Percentiles rank a stretch among this genome's conserved stretches.
Conservation (phyloP, 1,284 basidiomycete species). For the Anthracocystis panici-leucophaei region DNA sequence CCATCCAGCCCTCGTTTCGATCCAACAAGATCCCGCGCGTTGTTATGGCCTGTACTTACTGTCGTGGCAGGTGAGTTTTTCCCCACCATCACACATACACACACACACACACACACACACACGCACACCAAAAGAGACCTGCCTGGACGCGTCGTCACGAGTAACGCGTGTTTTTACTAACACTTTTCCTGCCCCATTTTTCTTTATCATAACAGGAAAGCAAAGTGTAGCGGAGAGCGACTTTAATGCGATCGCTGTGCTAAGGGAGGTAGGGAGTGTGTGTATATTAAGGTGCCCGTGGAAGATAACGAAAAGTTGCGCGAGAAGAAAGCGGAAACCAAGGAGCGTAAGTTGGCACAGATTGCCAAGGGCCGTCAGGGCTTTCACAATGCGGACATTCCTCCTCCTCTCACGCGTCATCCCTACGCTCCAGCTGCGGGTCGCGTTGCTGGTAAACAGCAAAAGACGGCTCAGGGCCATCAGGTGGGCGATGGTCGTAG, state of each 20-base stretch:
- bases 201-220: not conserved
- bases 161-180: not conserved
- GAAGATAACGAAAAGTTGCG: not conserved
- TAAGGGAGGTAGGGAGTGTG: not conserved
- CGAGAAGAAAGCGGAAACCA: too few species aligned
- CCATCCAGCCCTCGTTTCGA: not conserved
- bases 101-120: too few species aligned
- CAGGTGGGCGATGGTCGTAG: too few species aligned
- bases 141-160: not conserved
- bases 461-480: too few species aligned
- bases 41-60: not conserved
- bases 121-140: too few species aligned
- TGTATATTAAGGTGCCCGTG: not conserved
- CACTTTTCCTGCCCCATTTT: not conserved
- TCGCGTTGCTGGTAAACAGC: too few species aligned
- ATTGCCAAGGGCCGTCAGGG: too few species aligned
- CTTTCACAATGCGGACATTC: too few species aligned
- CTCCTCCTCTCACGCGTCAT: too few species aligned
- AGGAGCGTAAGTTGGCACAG: too few species aligned
- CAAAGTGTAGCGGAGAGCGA: not conserved
- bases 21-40: not conserved
- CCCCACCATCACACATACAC: not conserved
- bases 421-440: too few species aligned
- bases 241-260: not conserved
- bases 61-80: not conserved